Evolutionary conservation across 306 rosid species (phyloP).

Genomic region (Pyrus pyrifolia): DNA sequence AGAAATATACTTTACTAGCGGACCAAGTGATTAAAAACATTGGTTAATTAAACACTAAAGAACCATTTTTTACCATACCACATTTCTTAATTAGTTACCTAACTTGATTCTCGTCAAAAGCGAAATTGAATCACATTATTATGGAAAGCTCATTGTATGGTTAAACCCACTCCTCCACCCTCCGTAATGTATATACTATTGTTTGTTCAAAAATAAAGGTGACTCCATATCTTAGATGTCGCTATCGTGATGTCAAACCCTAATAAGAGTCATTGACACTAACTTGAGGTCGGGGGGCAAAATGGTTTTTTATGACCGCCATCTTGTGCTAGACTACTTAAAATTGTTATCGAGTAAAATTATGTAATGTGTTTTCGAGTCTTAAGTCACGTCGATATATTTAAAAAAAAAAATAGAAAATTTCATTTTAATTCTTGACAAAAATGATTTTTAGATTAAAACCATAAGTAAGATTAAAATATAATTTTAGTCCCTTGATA

Average conservation of each 20-base stretch:
- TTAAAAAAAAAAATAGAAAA: background rate
- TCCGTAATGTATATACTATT: too few relatives aligned
- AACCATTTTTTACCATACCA: background rate
- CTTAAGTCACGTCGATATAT: background rate
- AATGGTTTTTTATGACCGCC: background rate
- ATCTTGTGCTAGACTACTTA: background rate
- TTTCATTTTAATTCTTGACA: too few relatives aligned
- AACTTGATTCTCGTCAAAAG: too few relatives aligned
- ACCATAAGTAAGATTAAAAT: too few relatives aligned
- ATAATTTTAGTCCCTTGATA: too few relatives aligned
- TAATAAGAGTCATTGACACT: background rate
- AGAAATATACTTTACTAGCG: background rate
- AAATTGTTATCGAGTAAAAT: background rate
- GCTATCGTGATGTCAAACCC: background rate
- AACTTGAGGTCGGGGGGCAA: background rate
- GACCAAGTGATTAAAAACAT: background rate
- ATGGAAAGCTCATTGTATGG: too few relatives aligned
- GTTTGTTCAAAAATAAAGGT: too few relatives aligned
- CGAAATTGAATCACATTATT: too few relatives aligned
- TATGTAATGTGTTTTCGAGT: background rate
- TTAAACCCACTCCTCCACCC: fast-evolving
- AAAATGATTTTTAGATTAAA: too few relatives aligned
- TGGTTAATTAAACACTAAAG: background rate
- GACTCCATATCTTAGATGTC: background rate
- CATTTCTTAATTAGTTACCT: background rate